phyloP scores from a whole-genome alignment of 495 filamentous ascomycete species.

The Trichocladium antarcticum region DNA sequence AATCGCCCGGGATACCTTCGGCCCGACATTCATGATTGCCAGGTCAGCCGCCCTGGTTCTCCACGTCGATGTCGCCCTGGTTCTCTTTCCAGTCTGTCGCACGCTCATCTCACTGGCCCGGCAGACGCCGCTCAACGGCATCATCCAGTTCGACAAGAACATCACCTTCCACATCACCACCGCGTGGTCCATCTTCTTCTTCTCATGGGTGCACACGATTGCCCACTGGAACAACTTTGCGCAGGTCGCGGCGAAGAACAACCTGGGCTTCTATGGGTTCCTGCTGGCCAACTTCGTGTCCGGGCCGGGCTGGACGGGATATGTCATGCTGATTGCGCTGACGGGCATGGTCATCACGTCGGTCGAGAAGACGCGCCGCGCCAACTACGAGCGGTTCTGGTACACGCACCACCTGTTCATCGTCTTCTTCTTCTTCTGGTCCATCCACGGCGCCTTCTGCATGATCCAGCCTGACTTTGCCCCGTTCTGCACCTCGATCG shows the following conservation, averaged over 20 bases:
- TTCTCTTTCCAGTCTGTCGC: conserved; percentile 69
- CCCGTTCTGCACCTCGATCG: conserved; percentile 53
- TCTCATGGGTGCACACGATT: conserved; percentile 68
- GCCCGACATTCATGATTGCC: conserved; percentile 60
- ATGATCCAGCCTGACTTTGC: conserved; percentile 69
- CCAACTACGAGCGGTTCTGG: conserved; percentile 72
- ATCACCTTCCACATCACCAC: conserved; percentile 73
- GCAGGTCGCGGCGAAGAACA: conserved; percentile 57
- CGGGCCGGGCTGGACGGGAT: conserved; percentile 69
- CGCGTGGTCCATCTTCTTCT: conserved; percentile 72
- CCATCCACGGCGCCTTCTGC: conserved; percentile 67
- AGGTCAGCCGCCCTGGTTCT: conserved; percentile 57
- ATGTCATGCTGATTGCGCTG: conserved; percentile 60
- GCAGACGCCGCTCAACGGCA: conserved; percentile 64
- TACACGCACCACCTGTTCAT: conserved; percentile 70
- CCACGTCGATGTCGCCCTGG: conserved; percentile 63
- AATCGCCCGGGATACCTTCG: conserved; percentile 50
- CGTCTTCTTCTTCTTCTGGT: conserved; percentile 73
- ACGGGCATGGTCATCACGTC: conserved; percentile 60
- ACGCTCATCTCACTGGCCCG: conserved; percentile 65
- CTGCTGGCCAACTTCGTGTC: conserved; percentile 58
- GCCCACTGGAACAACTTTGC: conserved; percentile 76
- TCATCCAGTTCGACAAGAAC: conserved; percentile 73
- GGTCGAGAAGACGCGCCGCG: conserved; percentile 53
- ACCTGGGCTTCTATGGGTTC: conserved; percentile 60